A percentile compares a stretch with the other conserved stretches of the same genome.
Evolutionary conservation across 306 rosid genomes (phyloP).

Genomic region (Alnus glutinosa): DNA sequence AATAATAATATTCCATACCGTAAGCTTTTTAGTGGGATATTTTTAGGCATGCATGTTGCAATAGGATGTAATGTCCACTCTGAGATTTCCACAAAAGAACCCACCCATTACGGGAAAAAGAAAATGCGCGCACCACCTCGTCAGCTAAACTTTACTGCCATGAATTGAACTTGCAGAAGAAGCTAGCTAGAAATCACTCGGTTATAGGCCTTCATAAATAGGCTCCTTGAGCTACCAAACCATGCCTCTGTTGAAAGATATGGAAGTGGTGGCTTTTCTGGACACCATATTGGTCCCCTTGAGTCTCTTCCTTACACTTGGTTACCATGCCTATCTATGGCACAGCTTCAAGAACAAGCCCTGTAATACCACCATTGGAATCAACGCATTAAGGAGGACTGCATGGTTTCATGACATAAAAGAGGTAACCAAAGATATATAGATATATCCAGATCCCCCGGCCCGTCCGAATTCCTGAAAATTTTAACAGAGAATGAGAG

Average conservation of each 20-base stretch:
- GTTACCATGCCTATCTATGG: conserved; percentile 75
- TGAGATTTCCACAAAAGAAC: conserved; percentile 40
- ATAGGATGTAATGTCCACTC: conserved; percentile 37
- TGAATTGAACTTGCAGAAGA: not conserved
- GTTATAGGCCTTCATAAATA: not conserved
- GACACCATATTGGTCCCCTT: conserved; percentile 64
- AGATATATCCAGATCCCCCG: too few relatives aligned
- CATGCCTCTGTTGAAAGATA: conserved; percentile 18
- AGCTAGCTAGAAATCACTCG: too few relatives aligned
- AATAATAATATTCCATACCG: not conserved
- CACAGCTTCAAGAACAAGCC: conserved; percentile 63
- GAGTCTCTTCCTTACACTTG: conserved; percentile 55
- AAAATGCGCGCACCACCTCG: conserved; percentile 27
- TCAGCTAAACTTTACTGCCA: conserved; percentile 21
- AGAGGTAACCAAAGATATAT: conserved; percentile 32
- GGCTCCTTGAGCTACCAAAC: not conserved
- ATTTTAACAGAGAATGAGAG: not conserved
- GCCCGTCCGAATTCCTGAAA: too few relatives aligned
- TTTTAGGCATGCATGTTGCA: not conserved
- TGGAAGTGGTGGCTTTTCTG: conserved; percentile 47
- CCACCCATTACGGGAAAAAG: conserved; percentile 16
- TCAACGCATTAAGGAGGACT: conserved; percentile 44
- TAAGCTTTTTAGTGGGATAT: conserved; percentile 1
- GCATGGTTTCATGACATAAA: conserved; percentile 55
- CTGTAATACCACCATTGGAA: conserved; percentile 55